Evolutionary conservation across 1,284 basidiomycete species (phyloP), one percentile per base, ranked within the genome.

Genomic region (Ustilago curta): DNA sequence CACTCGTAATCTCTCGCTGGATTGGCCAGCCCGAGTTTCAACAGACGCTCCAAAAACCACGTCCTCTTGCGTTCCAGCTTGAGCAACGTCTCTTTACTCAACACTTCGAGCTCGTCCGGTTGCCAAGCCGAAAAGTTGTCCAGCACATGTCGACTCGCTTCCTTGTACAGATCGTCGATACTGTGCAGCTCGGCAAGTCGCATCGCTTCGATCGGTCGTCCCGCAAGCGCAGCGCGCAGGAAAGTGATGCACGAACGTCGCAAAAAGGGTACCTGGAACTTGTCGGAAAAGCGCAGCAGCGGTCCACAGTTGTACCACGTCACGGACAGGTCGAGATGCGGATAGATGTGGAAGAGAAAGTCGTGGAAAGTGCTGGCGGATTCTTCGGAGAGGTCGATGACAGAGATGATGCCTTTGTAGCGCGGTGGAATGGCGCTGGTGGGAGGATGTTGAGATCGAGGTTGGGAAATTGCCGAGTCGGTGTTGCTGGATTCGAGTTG

Each of bases 21-120:
- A 76, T 92, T 90, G 1, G 92, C 91, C 27, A 94, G 87, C 2
- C 94, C 93, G 4, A 97, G 89, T 85, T 97, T 97, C 70, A 97
- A 88, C 16, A 97, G 90, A 12, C 95, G 90, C 84, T 97, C 95
- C 35, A 97, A 55, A 37, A 81, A 81, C 79, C 79, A 81, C 11
- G 76, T 76, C 5, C 79, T 49, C 42, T 78, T 79, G 19, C 79
- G 45, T 43, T 81, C 79, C n/a, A 80, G 49, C 59, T 77, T 69
- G 18, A 81, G 45, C 40, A 81, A 53, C 27, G 76, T 80, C 39
- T 71, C 72, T 8, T 35, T 23, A 3, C 39, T 52, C 37, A 81
- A 53, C 14, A 59, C 29, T 14, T 60, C 70, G 23, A 81, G 58
- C 45, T 81, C 79, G n/a, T 68, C 70, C 2, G 50, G n/a, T 18